Conservation (phyloP, 2,329 filamentous ascomycete species). For the Pseudogymnoascus sp. region DNA sequence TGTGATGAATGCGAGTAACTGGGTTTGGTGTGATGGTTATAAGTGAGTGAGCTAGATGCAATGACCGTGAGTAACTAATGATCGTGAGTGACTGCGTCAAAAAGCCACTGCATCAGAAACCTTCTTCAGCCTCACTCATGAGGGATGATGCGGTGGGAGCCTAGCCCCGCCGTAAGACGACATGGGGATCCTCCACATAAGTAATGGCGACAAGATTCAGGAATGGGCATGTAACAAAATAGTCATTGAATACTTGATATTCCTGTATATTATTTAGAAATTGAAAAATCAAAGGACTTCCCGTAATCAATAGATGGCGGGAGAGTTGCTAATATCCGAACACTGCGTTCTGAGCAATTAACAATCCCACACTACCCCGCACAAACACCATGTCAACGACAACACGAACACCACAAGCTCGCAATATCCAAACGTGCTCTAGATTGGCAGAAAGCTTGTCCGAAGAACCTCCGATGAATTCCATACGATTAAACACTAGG, state of each 20-base stretch:
- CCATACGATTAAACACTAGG: background rate
- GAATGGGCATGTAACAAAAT: background rate
- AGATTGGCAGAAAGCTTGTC: background rate
- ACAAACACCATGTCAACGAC: background rate
- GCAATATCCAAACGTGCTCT: background rate
- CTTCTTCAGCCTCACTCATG: background rate
- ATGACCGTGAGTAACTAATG: background rate
- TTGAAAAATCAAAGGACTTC: background rate
- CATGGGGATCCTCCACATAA: background rate
- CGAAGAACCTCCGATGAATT: background rate
- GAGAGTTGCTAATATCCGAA: background rate
- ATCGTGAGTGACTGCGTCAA: background rate
- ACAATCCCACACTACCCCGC: background rate
- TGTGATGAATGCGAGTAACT: too few relatives aligned
- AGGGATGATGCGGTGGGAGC: background rate
- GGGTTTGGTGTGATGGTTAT: background rate
- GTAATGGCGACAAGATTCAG: background rate
- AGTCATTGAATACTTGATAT: background rate
- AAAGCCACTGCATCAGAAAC: background rate
- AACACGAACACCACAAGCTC: background rate
- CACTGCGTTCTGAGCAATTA: background rate
- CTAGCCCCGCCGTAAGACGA: background rate
- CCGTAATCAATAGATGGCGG: background rate
- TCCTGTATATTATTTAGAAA: background rate
- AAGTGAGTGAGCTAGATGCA: background rate